Percentiles rank a stretch among this genome's conserved stretches.
Conservation (phyloP, 164 flowering plant genomes). For the Sedum album region DNA sequence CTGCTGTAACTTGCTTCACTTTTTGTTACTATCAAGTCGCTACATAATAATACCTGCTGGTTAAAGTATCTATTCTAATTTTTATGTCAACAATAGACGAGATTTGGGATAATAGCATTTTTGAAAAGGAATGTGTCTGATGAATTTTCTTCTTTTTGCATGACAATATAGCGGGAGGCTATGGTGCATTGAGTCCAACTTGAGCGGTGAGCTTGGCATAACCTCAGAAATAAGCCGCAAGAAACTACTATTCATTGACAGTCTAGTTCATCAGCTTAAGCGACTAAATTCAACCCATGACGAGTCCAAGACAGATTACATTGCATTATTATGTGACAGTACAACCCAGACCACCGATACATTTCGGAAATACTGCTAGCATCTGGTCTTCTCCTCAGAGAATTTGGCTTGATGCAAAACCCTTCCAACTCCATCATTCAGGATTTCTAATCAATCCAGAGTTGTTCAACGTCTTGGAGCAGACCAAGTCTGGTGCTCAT, state of each 20-base stretch:
- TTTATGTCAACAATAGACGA: too few relatives aligned
- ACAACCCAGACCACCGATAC: slow-evolving; percentile 66
- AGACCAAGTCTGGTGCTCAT: slow-evolving; percentile 32
- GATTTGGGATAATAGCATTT: too few relatives aligned
- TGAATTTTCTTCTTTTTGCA: slow-evolving; percentile 14
- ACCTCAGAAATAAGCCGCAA: too few relatives aligned
- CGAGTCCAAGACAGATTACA: slow-evolving; percentile 47
- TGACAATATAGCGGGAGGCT: slow-evolving; percentile 14
- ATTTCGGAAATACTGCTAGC: slow-evolving; percentile 67
- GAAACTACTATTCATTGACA: slow-evolving; percentile 40
- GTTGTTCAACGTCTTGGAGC: too few relatives aligned
- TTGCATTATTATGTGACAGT: slow-evolving; percentile 48
- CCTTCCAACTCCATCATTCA: slow-evolving; percentile 61
- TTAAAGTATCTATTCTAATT: too few relatives aligned
- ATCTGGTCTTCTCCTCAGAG: too few relatives aligned
- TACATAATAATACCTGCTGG: too few relatives aligned
- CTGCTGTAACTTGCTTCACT: background rate
- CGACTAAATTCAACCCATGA: slow-evolving; percentile 48
- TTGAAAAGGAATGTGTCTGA: slow-evolving; percentile 17
- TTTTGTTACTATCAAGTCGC: background rate
- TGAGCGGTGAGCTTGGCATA: slow-evolving; percentile 14
- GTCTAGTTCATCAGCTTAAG: slow-evolving; percentile 55
- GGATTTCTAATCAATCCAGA: slow-evolving; percentile 81
- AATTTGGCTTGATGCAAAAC: slow-evolving; percentile 33
- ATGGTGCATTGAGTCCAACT: too few relatives aligned